Evolutionary conservation across 1,284 basidiomycete species (phyloP).

Genomic region (Ganoderma boninense): DNA sequence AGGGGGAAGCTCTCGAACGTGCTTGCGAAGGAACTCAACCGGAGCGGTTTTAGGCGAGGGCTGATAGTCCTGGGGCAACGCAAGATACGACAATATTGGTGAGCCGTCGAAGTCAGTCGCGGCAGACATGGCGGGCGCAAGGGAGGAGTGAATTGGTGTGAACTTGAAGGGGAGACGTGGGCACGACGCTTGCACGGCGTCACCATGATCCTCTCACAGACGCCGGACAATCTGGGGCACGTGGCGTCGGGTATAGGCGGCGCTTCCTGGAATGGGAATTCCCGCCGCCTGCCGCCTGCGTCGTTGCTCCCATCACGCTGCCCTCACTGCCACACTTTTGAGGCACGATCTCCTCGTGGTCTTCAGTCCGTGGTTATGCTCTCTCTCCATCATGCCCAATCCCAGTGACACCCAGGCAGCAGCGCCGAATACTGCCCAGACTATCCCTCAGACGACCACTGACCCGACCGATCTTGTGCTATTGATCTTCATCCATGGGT

Average conservation of each 20-base stretch:
- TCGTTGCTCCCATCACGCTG: conserved; percentile 10
- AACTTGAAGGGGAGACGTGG: background rate
- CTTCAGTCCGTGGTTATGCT: conserved; percentile 15
- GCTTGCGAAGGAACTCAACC: conserved; percentile 65
- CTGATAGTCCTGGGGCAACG: conserved; percentile 60
- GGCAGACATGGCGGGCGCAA: conserved; percentile 30
- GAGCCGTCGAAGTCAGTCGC: conserved; percentile 8
- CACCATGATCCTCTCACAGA: background rate
- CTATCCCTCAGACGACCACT: conserved; percentile 8
- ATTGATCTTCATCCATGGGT: conserved; percentile 59
- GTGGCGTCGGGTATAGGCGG: conserved; percentile 17
- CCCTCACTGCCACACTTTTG: conserved; percentile 12
- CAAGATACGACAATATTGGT: conserved; percentile 66
- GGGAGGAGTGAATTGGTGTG: background rate
- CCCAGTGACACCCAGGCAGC: background rate
- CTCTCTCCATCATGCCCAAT: conserved; percentile 19
- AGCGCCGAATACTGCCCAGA: background rate
- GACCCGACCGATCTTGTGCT: conserved; percentile 54
- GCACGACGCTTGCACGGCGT: background rate
- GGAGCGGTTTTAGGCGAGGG: conserved; percentile 63
- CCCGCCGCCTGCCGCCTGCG: conserved; percentile 21
- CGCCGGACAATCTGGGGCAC: background rate
- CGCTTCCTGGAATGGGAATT: conserved; percentile 25
- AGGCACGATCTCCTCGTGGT: conserved; percentile 10
- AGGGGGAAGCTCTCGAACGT: conserved; percentile 72